Conservation (phyloP, 257 asterid species). For the Solanum acaule region DNA sequence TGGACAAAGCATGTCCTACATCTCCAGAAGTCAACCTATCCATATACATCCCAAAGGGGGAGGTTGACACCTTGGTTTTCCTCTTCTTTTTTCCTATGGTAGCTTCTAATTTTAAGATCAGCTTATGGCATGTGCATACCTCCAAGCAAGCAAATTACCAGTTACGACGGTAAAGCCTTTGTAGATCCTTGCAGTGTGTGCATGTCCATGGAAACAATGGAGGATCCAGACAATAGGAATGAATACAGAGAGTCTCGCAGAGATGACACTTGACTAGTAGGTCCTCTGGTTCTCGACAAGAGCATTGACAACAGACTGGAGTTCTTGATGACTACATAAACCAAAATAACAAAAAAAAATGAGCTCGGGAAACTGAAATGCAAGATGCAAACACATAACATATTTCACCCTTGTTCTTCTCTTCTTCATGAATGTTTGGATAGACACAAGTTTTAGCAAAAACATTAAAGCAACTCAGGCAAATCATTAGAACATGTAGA, state of each 20-base stretch:
- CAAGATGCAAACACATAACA: background rate
- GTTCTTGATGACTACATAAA: constrained; percentile 28
- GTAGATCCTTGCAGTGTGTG: constrained; percentile 59
- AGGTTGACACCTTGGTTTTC: background rate
- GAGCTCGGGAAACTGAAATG: background rate
- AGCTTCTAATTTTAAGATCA: background rate
- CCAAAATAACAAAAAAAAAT: background rate
- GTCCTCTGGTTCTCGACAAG: constrained; percentile 64
- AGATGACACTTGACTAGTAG: constrained; percentile 51
- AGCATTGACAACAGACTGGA: constrained; percentile 51
- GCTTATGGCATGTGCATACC: background rate
- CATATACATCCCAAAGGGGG: background rate
- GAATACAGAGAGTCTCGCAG: constrained; percentile 56
- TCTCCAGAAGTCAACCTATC: background rate
- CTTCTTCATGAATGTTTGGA: background rate
- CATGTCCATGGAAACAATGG: constrained; percentile 83
- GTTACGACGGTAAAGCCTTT: background rate
- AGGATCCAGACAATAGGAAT: constrained; percentile 79
- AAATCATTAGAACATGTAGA: background rate
- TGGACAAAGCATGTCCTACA: background rate
- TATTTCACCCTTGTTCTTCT: background rate
- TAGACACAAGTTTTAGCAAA: background rate
- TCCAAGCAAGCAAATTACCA: background rate
- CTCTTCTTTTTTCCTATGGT: background rate
- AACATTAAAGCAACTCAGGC: background rate